Base-by-base conservation (phyloP, 2,329 filamentous ascomycete genomes). In the Cladophialophora bantiana region DNA sequence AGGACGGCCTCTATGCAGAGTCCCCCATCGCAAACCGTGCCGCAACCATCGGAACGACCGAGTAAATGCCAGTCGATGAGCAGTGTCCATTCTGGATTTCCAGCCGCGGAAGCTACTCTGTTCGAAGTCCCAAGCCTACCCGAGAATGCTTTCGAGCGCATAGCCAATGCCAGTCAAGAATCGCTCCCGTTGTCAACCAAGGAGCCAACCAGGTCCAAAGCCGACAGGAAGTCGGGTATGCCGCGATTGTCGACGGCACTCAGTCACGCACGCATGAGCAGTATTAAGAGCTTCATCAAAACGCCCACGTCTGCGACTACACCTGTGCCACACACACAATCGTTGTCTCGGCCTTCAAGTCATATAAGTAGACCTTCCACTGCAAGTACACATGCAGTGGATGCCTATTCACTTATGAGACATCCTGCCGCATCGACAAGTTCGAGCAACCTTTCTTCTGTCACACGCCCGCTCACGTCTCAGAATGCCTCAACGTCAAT, bases 201-300 rank as follows among this genome's bases (percentile, higher is more conserved):
- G 18, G 53, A 65, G 36, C 12, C 54, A 34, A n/a, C 50, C 52
- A 64, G 18, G 48, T 40, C 58, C 7, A 55, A 26, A 18, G 54
- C 62, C 7, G 55, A 67, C 40, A 54, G 65, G 42, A 69, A 66
- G 35, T 70, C 69, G 2, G 71, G 68, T 52, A 61, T 71, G 42
- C 69, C 69, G 20, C 59, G 68, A 42, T 55, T 72, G 2, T 67
- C 65, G n/a, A 70, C 63, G 3, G 62, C 66, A 7, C 48, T 70
- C 9, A 71, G 61, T 45, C 71, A 73, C 45, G 40, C 65, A 15
- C 66, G 70, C 4, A 69, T 73, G 66, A 72, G 66, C 64, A 73
- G 71, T 54, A 70, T 72, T 62, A 72, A 71, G 48, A 70, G 54
- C 53, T 60, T 73, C 36, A 68, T 73, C 66, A 70, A 68, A 53